A percentile compares a stretch with the other conserved stretches of the same genome.
These are phyloP conservation scores for Starmera stellimalicola DNA, from an alignment of 1,139 yeast species.

Conservation along the genomic window DNA sequence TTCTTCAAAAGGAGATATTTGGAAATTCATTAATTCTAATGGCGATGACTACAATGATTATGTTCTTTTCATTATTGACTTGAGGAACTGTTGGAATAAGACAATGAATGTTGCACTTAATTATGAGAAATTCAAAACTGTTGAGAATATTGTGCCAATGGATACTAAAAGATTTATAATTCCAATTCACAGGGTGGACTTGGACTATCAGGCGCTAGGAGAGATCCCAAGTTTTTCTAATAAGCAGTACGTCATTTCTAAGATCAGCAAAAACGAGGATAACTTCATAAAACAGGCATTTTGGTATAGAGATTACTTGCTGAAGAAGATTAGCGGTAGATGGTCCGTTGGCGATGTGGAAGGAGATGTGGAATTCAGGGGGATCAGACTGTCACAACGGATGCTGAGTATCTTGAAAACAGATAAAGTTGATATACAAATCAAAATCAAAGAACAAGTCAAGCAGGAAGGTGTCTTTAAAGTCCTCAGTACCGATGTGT, in stretches of 20 bases:
- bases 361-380: constrained; percentile 61
- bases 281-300: constrained; percentile 49
- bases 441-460: constrained; percentile 21
- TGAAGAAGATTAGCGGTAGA: constrained; percentile 47
- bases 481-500: constrained; percentile 32
- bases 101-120: constrained; percentile 23
- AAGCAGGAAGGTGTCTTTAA: constrained; percentile 11
- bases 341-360: constrained; percentile 44
- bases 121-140: constrained; percentile 36
- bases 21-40: constrained; percentile 15
- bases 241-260: constrained; percentile 64
- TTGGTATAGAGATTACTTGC: constrained; percentile 68
- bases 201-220: constrained; percentile 33
- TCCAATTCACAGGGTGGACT: constrained; percentile 52
- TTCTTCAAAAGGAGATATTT: constrained; percentile 9
- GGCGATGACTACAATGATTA: constrained; percentile 34
- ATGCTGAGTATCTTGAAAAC: constrained; percentile 43
- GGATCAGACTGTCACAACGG: constrained; percentile 45
- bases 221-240: constrained; percentile 69
- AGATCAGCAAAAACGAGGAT: constrained; percentile 42
- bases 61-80: constrained; percentile 56
- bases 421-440: constrained; percentile 35
- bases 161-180: constrained; percentile 53
- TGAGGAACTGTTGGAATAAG: constrained; percentile 62
- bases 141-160: constrained; percentile 24